Percentiles rank a stretch among this genome's conserved stretches.
These are phyloP conservation scores for Fusarium ambrosium DNA, from an alignment of 2,329 filamentous ascomycete genomes.

Conservation along the genomic window DNA sequence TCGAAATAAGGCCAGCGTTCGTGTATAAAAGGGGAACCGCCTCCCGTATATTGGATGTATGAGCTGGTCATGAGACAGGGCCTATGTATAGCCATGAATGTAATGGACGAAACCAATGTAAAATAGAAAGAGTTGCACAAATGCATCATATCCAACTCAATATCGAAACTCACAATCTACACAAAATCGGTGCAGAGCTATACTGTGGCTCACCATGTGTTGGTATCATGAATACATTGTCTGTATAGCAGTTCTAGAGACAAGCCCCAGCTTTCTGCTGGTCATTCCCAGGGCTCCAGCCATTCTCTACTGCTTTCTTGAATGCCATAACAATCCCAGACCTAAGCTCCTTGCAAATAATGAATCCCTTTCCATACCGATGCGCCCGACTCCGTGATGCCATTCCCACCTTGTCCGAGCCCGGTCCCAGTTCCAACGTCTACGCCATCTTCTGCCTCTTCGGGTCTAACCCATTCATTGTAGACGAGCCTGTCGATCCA, in stretches of 20 bases:
- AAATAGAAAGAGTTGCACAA: background rate
- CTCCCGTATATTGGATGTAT: background rate
- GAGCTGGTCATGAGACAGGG: background rate
- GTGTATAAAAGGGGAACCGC: background rate
- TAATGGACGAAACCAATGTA: background rate
- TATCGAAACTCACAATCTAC: background rate
- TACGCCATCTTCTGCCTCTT: constrained; percentile 66
- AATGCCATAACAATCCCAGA: constrained; percentile 30
- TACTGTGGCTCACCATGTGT: background rate
- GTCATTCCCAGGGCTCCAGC: constrained; percentile 15
- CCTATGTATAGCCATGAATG: background rate
- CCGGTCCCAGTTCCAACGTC: constrained; percentile 11
- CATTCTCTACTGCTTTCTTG: constrained; percentile 16
- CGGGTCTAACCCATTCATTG: constrained; percentile 55
- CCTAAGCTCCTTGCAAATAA: constrained; percentile 38
- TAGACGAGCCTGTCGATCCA: constrained; percentile 35
- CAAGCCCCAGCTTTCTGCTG: constrained; percentile 2
- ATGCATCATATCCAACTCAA: background rate
- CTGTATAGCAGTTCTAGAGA: constrained; percentile 10
- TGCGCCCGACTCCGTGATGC: constrained; percentile 36
- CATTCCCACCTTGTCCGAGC: constrained; percentile 7
- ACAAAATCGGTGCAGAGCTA: background rate
- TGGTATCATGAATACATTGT: constrained; percentile 1
- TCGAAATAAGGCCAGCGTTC: constrained; percentile 16
- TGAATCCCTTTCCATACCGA: constrained; percentile 15